Base-by-base conservation (phyloP, 1,139 yeast genomes). In the Kurtzmaniella natalensis region DNA sequence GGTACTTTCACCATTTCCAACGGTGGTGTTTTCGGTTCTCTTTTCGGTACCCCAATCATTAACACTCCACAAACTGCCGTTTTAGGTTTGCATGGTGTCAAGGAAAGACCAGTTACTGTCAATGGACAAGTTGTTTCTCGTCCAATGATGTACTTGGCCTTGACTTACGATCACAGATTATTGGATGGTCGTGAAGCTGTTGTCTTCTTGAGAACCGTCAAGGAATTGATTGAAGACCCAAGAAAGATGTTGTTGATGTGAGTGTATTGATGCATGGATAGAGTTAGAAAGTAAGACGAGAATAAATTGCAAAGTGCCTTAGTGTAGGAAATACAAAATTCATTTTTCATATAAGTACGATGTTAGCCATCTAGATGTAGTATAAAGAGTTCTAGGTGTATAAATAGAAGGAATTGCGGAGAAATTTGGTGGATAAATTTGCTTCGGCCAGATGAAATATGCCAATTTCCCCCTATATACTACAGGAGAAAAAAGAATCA, bases 61-160 rank as follows among this genome's bases (percentile, higher is more conserved):
- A 92, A 92, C 76, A 71, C 86, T 78, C 98, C 98, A 37, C 99
- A 92, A 72, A 86, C 96, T 39, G 97, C 97, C 31, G 98, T 92
- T 30, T 77, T 92, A 51, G 99, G 99, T 52, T 78, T 92, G 58
- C 99, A 92, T 57, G 97, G 97, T 63, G 86, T 86, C 53, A 94
- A 92, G 73, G 92, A 92, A 64, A 88, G 98, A 73, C 94, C 98
- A 35, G 96, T 92, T 40, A 94, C 94, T 41, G 89, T 92, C 41
- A 82, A 92, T 49, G 98, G 98, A 37, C 92, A 92, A 73, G 77
- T 92, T 50, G 98, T 86, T 49, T 77, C 94, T 28, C 85, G 97
- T 73, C 99, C 99, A 62, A 92, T 92, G 98, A 94, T 94, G 98
- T 94, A 92, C 77, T 71, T 94, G 58, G 99, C 99, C 37, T 81